A percentile compares a stretch with the other conserved stretches of the same genome.
Evolutionary conservation across 345 rosid species (phyloP).

Genomic region (Brassica rapa): DNA sequence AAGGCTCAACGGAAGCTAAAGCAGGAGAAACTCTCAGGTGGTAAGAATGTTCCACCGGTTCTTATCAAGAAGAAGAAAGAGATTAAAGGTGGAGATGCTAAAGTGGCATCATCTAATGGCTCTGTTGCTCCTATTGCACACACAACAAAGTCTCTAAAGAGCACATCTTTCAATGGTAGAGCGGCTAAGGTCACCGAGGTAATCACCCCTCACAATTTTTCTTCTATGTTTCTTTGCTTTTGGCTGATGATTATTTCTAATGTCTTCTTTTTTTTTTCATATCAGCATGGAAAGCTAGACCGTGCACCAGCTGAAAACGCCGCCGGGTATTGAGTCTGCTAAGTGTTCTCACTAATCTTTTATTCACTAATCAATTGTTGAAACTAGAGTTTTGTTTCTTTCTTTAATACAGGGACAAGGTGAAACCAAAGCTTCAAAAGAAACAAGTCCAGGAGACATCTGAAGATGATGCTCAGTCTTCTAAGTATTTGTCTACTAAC

Average conservation of each 20-base stretch:
- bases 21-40: constrained; percentile 50
- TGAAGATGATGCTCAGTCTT: constrained; percentile 63
- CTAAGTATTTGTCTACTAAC: constrained; percentile 62
- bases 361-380: constrained; percentile 4
- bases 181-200: constrained; percentile 54
- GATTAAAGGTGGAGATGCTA: constrained; percentile 42
- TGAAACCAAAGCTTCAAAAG: constrained; percentile 58
- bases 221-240: background rate
- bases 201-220: background rate
- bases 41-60: constrained; percentile 48
- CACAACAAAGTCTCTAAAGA: constrained; percentile 54
- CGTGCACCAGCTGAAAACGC: constrained; percentile 47
- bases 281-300: constrained; percentile 64
- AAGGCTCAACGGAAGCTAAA: constrained; percentile 53
- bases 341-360: background rate
- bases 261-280: constrained; percentile 29
- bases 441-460: constrained; percentile 53
- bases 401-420: constrained; percentile 60
- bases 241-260: constrained; percentile 40
- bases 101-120: constrained; percentile 55
- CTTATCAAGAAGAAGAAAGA: constrained; percentile 52
- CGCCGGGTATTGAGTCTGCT: constrained; percentile 48
- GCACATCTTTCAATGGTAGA: constrained; percentile 55
- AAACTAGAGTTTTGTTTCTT: constrained; percentile 10
- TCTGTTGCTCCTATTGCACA: constrained; percentile 45